A percentile compares a stretch with the other conserved stretches of the same genome.
Conservation (phyloP, 805 yeast genomes). For the Zygotorulaspora danielsina region DNA sequence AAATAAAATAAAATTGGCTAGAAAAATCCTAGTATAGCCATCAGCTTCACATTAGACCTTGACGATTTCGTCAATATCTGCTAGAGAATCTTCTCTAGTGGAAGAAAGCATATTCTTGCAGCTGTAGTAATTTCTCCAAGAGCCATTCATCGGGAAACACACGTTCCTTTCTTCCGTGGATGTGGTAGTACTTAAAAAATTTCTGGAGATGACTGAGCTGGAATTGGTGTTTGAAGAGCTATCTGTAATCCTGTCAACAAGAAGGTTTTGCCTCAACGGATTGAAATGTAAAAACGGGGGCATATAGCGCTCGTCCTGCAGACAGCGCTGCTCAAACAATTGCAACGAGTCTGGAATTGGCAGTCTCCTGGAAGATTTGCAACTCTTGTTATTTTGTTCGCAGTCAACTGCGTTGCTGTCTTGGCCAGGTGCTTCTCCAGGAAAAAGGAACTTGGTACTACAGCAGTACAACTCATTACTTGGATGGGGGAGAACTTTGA, state of each 20-base stretch:
- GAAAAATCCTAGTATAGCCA: too few species aligned
- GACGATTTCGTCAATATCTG: background rate
- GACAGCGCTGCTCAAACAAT: background rate
- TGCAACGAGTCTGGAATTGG: slow-evolving; percentile 1
- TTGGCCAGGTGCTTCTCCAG: background rate
- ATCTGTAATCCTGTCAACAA: background rate
- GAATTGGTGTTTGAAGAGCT: background rate
- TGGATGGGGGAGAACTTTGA: background rate
- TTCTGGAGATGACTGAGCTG: background rate
- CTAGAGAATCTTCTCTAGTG: background rate
- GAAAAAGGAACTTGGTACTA: background rate
- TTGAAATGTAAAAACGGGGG: slow-evolving; percentile 1
- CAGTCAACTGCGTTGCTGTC: too few species aligned
- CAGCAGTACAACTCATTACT: background rate
- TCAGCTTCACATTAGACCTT: too few species aligned
- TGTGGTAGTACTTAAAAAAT: background rate
- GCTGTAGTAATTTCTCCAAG: background rate
- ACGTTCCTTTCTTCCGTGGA: background rate
- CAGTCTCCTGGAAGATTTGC: background rate
- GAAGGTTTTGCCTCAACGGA: background rate
- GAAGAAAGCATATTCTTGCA: background rate
- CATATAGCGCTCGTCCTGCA: background rate
- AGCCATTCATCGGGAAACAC: background rate
- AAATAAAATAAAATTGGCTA: too few species aligned
- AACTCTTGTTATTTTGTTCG: background rate